These are phyloP conservation scores for Colletotrichum acutatum DNA, from an alignment of 2,329 filamentous ascomycete genomes.

Conservation along the genomic window DNA sequence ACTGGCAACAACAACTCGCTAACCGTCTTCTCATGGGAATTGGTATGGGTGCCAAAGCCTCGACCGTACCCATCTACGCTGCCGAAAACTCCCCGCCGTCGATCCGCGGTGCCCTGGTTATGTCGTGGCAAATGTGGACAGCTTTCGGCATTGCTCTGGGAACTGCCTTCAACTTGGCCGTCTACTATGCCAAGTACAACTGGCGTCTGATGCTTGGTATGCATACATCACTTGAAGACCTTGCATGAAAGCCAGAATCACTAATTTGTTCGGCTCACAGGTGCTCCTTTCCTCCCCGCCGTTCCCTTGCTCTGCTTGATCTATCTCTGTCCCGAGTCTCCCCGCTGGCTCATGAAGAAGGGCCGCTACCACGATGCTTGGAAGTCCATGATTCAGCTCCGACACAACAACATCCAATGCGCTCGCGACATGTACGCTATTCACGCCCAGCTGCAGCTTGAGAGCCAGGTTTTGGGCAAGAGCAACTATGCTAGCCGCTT, in stretches of 20 bases:
- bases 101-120: constrained; percentile 80
- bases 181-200: constrained; percentile 41
- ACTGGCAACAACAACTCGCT: constrained; percentile 74
- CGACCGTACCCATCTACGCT: constrained; percentile 77
- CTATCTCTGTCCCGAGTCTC: constrained; percentile 74
- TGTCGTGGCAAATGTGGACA: constrained; percentile 82
- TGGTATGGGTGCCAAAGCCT: constrained; percentile 74
- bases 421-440: constrained; percentile 73
- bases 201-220: constrained; percentile 50
- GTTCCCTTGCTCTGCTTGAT: constrained; percentile 68
- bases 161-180: constrained; percentile 66
- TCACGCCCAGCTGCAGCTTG: constrained; percentile 71
- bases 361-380: constrained; percentile 70
- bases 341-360: constrained; percentile 76
- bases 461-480: constrained; percentile 59
- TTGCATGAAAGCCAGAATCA: not conserved
- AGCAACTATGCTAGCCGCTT: constrained; percentile 72
- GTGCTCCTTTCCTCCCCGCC: constrained; percentile 48
- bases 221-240: not conserved
- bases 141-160: constrained; percentile 62
- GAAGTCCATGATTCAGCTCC: constrained; percentile 61
- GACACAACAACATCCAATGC: constrained; percentile 66
- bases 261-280: not conserved
- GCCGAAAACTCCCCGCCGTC: constrained; percentile 77
- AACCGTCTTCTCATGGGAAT: constrained; percentile 76